phyloP scores from a whole-genome alignment of 148 eudicot species.

The Amaranthus cruentus region DNA sequence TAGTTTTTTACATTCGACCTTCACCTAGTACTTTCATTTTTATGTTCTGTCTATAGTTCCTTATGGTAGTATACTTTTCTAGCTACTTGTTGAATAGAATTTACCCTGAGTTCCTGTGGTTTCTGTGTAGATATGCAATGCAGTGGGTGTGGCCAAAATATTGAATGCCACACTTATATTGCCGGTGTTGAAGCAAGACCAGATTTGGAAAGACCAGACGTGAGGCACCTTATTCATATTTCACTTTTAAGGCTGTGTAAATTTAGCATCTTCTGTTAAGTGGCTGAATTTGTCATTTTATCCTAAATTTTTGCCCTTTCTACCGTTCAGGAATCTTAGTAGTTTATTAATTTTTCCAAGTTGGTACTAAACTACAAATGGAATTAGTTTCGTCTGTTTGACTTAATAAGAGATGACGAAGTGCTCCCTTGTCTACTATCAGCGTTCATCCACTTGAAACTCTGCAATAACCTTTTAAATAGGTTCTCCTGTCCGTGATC shows the following conservation, averaged over 20 bases:
- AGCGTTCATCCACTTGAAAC: background rate
- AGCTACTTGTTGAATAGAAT: background rate
- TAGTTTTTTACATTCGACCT: background rate
- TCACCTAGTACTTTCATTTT: background rate
- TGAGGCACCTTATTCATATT: slow-evolving; percentile 34
- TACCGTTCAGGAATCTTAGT: background rate
- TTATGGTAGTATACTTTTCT: background rate
- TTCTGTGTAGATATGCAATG: slow-evolving; percentile 86
- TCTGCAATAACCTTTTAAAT: background rate
- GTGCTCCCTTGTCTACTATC: background rate
- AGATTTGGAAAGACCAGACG: slow-evolving; percentile 99
- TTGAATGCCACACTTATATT: slow-evolving; percentile 91
- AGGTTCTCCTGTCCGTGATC: background rate
- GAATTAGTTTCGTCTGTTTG: background rate
- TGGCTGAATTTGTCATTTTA: background rate
- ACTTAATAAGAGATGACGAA: background rate
- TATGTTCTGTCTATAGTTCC: background rate
- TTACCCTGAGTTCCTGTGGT: slow-evolving; percentile 10
- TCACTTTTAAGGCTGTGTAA: background rate
- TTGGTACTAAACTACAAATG: background rate
- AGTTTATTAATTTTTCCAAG: background rate
- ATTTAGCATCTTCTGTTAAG: background rate
- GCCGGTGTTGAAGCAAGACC: slow-evolving; percentile 98
- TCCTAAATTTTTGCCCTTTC: background rate
- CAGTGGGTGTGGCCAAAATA: slow-evolving; percentile 97